Conservation (phyloP, 148 eudicot species). For the Salicornia ramosissima region DNA sequence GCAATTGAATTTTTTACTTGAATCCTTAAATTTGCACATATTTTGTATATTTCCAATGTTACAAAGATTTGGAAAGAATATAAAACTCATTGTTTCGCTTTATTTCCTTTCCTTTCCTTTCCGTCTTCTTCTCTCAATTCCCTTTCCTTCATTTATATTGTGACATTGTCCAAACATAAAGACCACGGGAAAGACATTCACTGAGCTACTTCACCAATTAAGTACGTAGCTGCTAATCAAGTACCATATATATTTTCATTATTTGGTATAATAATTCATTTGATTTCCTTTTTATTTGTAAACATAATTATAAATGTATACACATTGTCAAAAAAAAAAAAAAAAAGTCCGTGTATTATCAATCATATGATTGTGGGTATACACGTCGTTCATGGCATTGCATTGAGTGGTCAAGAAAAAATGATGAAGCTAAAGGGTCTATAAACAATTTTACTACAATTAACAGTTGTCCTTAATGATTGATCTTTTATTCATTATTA, state of each 20-base stretch:
- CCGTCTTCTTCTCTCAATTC: too few species aligned
- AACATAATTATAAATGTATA: neutral
- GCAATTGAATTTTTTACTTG: too few species aligned
- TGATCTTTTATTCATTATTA: constrained; percentile 7
- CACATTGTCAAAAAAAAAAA: neutral
- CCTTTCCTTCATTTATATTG: too few species aligned
- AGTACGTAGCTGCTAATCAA: neutral
- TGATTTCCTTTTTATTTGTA: neutral
- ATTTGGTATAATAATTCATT: neutral
- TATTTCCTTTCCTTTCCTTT: too few species aligned
- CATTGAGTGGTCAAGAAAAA: constrained; percentile 26
- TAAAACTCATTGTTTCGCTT: too few species aligned
- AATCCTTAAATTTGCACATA: too few species aligned
- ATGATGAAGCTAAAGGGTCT: constrained; percentile 18
- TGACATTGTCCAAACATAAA: too few species aligned
- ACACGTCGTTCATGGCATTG: constrained; percentile 23
- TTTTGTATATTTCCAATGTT: too few species aligned
- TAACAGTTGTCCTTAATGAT: constrained; percentile 17
- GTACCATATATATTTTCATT: too few species aligned
- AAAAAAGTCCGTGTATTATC: neutral
- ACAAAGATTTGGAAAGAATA: too few species aligned
- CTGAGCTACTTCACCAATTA: neutral
- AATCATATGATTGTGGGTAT: constrained; percentile 17
- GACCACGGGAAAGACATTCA: neutral
- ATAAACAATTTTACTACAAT: constrained; percentile 15